Conservation (phyloP, 768 basidiomycete species). For the Tylopilus plumbeoviolaceoides region DNA sequence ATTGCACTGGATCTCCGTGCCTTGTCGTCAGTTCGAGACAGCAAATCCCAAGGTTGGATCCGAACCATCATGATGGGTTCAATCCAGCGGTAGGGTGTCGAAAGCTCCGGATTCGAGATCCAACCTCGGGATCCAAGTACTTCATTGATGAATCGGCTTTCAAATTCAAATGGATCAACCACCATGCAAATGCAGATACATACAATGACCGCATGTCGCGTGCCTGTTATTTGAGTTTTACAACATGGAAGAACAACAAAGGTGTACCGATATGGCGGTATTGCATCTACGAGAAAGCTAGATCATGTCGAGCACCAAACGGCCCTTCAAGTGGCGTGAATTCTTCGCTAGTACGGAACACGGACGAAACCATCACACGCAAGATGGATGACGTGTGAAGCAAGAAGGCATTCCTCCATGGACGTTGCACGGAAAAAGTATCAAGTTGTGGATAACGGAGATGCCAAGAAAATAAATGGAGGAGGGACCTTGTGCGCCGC, state of each 20-base stretch:
- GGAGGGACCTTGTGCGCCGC: conserved; percentile 5
- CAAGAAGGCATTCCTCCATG: neutral
- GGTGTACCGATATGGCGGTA: conserved; percentile 1
- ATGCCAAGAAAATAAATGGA: neutral
- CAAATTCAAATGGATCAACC: neutral
- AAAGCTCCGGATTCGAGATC: neutral
- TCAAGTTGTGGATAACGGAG: neutral
- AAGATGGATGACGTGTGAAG: conserved; percentile 15
- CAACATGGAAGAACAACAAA: neutral
- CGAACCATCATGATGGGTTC: neutral
- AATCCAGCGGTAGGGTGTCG: conserved; percentile 6
- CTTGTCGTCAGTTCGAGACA: neutral
- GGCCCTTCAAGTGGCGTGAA: neutral
- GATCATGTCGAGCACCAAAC: neutral
- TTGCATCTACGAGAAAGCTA: conserved; percentile 9
- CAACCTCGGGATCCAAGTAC: neutral
- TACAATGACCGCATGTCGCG: neutral
- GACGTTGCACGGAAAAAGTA: neutral
- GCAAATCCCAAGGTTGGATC: conserved; percentile 10
- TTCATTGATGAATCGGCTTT: neutral
- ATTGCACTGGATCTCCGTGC: neutral
- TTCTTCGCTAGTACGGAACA: conserved; percentile 5
- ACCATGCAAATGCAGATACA: neutral
- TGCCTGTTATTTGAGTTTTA: neutral
- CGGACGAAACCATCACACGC: conserved; percentile 1